Evolutionary conservation across 345 rosid genomes (phyloP).

Genomic region (Lepidium didymum): DNA sequence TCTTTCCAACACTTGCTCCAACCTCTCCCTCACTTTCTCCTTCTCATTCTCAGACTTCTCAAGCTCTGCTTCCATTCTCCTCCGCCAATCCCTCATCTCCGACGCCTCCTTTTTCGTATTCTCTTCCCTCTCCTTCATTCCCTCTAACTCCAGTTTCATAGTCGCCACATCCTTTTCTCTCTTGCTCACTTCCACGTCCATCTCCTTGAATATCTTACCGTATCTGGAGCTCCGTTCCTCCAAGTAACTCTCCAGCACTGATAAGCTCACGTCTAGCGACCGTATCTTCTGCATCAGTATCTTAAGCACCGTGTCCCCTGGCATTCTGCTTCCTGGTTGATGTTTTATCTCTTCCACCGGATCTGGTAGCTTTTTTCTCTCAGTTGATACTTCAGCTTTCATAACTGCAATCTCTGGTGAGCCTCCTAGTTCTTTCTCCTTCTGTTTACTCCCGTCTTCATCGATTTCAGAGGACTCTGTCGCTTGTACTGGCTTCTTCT

Average conservation of each 20-base stretch:
- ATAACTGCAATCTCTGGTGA: conserved; percentile 24
- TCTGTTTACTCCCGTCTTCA: conserved; percentile 20
- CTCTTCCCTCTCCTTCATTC: conserved; percentile 41
- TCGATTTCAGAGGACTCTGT: conserved; percentile 30
- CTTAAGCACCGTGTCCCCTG: conserved; percentile 83
- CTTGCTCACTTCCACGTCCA: conserved; percentile 47
- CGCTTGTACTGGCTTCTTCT: conserved; percentile 29
- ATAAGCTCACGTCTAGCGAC: conserved; percentile 68
- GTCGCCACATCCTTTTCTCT: conserved; percentile 43
- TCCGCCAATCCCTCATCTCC: conserved; percentile 63
- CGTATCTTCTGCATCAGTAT: conserved; percentile 89
- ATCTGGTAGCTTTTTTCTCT: conserved; percentile 28
- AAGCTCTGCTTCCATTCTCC: conserved; percentile 29
- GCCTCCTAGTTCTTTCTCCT: conserved; percentile 35
- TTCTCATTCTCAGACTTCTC: conserved; percentile 39
- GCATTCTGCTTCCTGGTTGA: conserved; percentile 80
- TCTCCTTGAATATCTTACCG: conserved; percentile 57
- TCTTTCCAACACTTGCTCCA: conserved; percentile 45
- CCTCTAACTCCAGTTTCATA: conserved; percentile 42
- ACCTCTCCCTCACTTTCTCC: conserved; percentile 18
- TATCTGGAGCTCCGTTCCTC: conserved; percentile 75
- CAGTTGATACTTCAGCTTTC: conserved; percentile 27
- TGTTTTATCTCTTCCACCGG: conserved; percentile 66
- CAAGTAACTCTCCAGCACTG: conserved; percentile 79
- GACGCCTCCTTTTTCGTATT: conserved; percentile 45